Evolutionary conservation across 176 grass and related monocot genomes (phyloP).

Genomic region (Phoenix roebelenii): DNA sequence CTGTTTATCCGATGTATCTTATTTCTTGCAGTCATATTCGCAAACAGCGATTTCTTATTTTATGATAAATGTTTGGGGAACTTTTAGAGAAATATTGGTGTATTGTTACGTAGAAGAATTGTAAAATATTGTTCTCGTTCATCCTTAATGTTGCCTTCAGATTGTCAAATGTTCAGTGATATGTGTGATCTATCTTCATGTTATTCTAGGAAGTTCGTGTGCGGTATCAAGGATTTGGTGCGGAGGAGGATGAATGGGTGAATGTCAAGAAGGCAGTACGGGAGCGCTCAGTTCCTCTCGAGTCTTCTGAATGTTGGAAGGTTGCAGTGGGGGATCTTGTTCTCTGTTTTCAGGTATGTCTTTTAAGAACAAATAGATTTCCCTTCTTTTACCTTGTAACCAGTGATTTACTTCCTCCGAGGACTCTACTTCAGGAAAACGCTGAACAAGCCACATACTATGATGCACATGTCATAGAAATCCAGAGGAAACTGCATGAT

Average conservation of each 20-base stretch:
- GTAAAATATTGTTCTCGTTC: too few species aligned
- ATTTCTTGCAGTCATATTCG: too few species aligned
- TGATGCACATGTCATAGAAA: conserved; percentile 67
- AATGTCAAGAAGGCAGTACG: conserved; percentile 69
- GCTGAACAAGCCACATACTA: conserved; percentile 72
- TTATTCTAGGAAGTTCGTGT: conserved; percentile 74
- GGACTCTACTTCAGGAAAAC: conserved; percentile 40
- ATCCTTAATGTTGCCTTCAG: too few species aligned
- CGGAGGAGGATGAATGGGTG: conserved; percentile 96
- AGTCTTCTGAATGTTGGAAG: conserved; percentile 56
- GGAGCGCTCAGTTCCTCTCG: conserved; percentile 73
- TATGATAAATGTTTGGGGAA: too few species aligned
- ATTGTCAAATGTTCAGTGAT: too few species aligned
- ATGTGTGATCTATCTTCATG: too few species aligned
- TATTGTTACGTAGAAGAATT: too few species aligned
- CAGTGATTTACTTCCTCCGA: conserved; percentile 4
- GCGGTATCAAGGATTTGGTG: conserved; percentile 73
- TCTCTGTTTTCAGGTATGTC: conserved; percentile 57
- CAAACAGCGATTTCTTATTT: too few species aligned
- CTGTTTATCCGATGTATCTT: too few species aligned
- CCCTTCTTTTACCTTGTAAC: neutral
- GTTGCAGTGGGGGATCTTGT: conserved; percentile 71
- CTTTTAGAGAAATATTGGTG: too few species aligned
- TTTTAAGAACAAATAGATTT: neutral
- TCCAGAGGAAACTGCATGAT: conserved; percentile 71